A percentile compares a stretch with the other conserved stretches of the same genome.
phyloP scores from a whole-genome alignment of 2,329 filamentous ascomycete species.

The Aspergillus ochraceus region DNA sequence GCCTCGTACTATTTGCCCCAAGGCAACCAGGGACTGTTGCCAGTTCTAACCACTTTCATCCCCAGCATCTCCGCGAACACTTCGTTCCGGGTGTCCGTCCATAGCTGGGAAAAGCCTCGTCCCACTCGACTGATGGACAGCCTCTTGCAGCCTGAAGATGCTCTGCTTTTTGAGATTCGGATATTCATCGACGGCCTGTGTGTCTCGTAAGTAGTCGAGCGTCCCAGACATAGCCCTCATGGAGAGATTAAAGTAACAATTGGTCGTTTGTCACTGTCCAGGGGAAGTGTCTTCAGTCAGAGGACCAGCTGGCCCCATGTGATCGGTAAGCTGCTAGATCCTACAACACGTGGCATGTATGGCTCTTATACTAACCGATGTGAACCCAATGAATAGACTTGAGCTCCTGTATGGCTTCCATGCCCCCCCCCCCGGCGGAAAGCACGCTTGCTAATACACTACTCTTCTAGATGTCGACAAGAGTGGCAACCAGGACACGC shows the following conservation, averaged over 20 bases:
- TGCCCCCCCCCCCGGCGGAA: too few species aligned
- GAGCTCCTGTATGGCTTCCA: conserved; percentile 33
- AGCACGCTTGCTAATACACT: conserved; percentile 1
- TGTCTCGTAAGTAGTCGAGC: conserved; percentile 54
- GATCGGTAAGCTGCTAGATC: conserved; percentile 44
- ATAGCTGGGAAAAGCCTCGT: conserved; percentile 67
- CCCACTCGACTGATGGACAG: conserved; percentile 59
- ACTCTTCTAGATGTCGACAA: conserved; percentile 46
- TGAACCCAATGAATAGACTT: conserved; percentile 27
- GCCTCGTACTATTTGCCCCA: conserved; percentile 24
- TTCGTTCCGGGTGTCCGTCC: conserved; percentile 71
- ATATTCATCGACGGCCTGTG: conserved; percentile 68
- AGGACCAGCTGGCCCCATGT: conserved; percentile 55
- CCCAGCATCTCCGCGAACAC: conserved; percentile 60
- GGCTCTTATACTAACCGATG: not conserved
- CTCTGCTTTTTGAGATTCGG: conserved; percentile 63
- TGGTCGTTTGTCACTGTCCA: conserved; percentile 27
- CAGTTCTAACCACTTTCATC: conserved; percentile 70
- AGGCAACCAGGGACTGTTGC: conserved; percentile 48
- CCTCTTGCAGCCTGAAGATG: conserved; percentile 58
- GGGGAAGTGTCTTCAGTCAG: conserved; percentile 57
- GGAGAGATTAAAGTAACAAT: not conserved
- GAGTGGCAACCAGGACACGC: conserved; percentile 58
- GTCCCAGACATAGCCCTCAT: not conserved
- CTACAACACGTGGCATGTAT: not conserved